Evolutionary conservation across 495 filamentous ascomycete genomes (phyloP).

Genomic region (Penicillium desertorum): DNA sequence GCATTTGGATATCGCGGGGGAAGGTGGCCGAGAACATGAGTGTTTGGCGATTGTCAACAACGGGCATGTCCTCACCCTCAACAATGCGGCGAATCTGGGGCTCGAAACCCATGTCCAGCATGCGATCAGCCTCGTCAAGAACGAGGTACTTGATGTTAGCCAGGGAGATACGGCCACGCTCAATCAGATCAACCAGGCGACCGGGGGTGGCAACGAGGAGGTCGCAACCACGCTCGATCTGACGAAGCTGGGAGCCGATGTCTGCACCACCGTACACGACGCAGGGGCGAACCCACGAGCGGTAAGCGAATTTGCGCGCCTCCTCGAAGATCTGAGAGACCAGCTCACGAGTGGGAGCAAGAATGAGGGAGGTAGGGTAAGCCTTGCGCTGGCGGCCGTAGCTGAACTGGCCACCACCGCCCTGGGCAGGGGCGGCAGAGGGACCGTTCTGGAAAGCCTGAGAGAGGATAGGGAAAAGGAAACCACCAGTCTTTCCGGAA

Average conservation of each 20-base stretch:
- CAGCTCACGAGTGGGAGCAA: conserved; percentile 95
- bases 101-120: conserved; percentile 99
- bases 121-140: conserved; percentile 98
- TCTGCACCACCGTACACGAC: conserved; percentile 99
- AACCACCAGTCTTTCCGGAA: conserved; percentile 99
- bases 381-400: conserved; percentile 91
- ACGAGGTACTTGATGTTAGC: conserved; percentile 98
- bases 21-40: conserved; percentile 99
- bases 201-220: conserved; percentile 95
- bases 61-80: conserved; percentile 96
- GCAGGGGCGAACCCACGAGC: conserved; percentile 96
- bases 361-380: conserved; percentile 90
- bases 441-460: conserved; percentile 91
- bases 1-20: conserved; percentile 98
- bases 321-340: conserved; percentile 99
- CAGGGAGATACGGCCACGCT: conserved; percentile 96
- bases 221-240: conserved; percentile 97
- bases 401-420: conserved; percentile 49
- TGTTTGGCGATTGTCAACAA: conserved; percentile 80
- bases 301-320: conserved; percentile 96
- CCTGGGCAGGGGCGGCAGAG: conserved; percentile 59
- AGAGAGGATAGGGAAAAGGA: conserved; percentile 96
- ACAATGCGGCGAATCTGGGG: conserved; percentile 98
- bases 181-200: conserved; percentile 94
- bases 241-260: conserved; percentile 92